Conservation (phyloP, 345 rosid genomes). For the Eutrema japonicum region DNA sequence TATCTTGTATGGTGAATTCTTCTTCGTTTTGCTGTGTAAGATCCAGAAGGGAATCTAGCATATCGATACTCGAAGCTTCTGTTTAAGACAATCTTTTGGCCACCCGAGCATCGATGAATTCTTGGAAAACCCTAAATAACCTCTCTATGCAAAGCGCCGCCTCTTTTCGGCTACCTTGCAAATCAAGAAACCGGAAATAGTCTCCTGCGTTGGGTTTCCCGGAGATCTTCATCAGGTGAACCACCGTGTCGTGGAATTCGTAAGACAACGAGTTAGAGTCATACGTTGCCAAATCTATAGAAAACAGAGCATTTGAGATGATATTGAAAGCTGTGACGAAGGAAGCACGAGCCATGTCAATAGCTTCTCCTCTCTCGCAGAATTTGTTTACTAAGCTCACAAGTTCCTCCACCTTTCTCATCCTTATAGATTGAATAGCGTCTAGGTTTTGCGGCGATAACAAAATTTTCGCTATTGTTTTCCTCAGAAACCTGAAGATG, state of each 20-base stretch:
- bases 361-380: conserved; percentile 29
- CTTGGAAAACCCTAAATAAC: conserved; percentile 18
- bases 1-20: background rate
- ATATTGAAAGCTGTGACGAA: conserved; percentile 44
- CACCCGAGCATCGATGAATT: conserved; percentile 35
- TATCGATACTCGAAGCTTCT: background rate
- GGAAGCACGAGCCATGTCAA: conserved; percentile 46
- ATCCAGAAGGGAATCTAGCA: conserved; percentile 5
- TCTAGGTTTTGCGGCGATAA: background rate
- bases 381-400: conserved; percentile 24
- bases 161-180: conserved; percentile 22
- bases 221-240: conserved; percentile 36
- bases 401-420: conserved; percentile 30
- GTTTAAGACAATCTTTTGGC: background rate
- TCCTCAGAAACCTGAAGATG: conserved; percentile 11
- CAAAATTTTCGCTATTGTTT: background rate
- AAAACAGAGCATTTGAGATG: conserved; percentile 46
- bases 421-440: background rate
- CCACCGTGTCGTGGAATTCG: conserved; percentile 38
- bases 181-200: conserved; percentile 24
- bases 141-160: background rate
- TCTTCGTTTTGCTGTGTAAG: background rate
- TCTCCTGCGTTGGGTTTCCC: conserved; percentile 53
- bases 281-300: conserved; percentile 43
- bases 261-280: conserved; percentile 18